Percentiles rank a stretch among this genome's conserved stretches.
Evolutionary conservation across 2,329 filamentous ascomycete species (phyloP).

Genomic region (Aureobasidium sp.): DNA sequence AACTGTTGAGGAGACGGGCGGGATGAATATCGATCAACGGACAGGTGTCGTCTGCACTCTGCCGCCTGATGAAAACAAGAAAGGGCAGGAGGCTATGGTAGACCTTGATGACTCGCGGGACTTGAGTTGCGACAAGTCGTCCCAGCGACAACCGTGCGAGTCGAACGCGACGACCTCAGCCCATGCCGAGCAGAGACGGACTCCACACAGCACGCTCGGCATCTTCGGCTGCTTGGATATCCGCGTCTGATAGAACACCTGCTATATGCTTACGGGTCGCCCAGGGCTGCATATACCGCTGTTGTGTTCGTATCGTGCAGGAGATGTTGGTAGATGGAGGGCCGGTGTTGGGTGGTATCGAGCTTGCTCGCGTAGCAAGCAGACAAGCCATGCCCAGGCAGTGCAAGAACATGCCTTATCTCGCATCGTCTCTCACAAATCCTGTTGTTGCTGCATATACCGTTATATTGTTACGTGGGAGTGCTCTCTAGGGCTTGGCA

Average conservation of each 20-base stretch:
- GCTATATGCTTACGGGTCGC: neutral
- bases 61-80: neutral
- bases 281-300: neutral
- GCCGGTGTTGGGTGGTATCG: neutral
- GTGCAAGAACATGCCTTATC: neutral
- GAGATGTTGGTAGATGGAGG: neutral
- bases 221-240: neutral
- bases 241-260: neutral
- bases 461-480: neutral
- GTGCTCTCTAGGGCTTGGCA: neutral
- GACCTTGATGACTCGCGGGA: neutral
- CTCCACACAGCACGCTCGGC: neutral
- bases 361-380: neutral
- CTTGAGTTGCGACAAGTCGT: neutral
- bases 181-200: neutral
- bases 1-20: neutral
- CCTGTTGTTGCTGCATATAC: neutral
- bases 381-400: neutral
- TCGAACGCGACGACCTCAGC: neutral
- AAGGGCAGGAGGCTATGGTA: neutral
- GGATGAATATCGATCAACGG: neutral
- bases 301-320: slow-evolving; percentile 9
- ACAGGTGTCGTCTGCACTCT: neutral
- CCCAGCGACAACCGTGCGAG: slow-evolving; percentile 2
- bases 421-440: neutral